A percentile compares a stretch with the other conserved stretches of the same genome.
Evolutionary conservation across 148 eudicot species (phyloP).

Genomic region (Vaccinium darrowii): DNA sequence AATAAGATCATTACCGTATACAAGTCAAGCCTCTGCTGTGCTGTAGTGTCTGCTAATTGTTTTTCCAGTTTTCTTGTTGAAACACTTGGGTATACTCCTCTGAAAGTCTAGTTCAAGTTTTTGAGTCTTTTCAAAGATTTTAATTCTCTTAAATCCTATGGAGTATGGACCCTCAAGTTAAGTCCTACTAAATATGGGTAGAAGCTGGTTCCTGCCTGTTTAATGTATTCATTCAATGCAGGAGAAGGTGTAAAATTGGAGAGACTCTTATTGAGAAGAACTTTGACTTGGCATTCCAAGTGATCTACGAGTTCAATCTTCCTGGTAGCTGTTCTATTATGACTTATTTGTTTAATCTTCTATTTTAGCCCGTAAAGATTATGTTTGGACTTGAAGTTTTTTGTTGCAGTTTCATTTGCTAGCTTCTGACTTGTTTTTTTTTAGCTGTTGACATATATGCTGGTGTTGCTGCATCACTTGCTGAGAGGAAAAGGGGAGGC

Average conservation of each 20-base stretch:
- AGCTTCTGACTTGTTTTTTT: constrained; percentile 18
- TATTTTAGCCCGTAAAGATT: not conserved
- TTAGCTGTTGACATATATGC: constrained; percentile 98
- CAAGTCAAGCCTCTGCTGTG: not conserved
- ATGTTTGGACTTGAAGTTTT: not conserved
- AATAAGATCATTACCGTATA: not conserved
- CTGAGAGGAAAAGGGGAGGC: constrained; percentile 92
- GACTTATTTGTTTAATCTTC: constrained; percentile 8
- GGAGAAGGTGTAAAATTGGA: constrained; percentile 91
- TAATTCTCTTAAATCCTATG: not conserved
- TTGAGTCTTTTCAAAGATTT: not conserved
- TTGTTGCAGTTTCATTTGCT: constrained; percentile 15
- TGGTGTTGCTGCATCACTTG: constrained; percentile 98
- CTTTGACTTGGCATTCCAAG: constrained; percentile 88
- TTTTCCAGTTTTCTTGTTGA: not conserved
- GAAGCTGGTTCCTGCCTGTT: not conserved
- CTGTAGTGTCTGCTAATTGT: not conserved
- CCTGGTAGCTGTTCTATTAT: constrained; percentile 50
- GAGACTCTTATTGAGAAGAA: constrained; percentile 93
- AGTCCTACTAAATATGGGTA: not conserved
- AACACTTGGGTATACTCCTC: not conserved
- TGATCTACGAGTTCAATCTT: constrained; percentile 79
- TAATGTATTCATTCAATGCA: constrained; percentile 36
- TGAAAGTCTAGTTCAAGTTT: not conserved
- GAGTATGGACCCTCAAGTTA: not conserved